Percentiles rank a stretch among this genome's conserved stretches.
These are phyloP conservation scores for Calonectria pauciramosa DNA, from an alignment of 2,329 filamentous ascomycete genomes.

Conservation along the genomic window DNA sequence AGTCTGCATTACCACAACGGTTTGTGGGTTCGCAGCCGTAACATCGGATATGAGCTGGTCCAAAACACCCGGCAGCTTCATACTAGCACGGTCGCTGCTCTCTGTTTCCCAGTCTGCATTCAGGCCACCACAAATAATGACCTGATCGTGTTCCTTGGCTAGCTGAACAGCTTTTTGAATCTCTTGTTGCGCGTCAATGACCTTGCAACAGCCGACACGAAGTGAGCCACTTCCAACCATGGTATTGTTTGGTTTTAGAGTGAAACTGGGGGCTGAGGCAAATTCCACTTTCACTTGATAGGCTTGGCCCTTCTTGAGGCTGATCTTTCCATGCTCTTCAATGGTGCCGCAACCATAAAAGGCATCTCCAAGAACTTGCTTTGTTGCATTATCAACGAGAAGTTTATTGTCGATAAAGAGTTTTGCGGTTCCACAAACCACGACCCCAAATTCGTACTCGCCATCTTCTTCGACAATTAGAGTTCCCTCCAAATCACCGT, in stretches of 20 bases:
- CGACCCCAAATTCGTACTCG: slow-evolving; percentile 49
- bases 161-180: background rate
- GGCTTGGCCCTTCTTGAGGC: slow-evolving; percentile 19
- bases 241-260: background rate
- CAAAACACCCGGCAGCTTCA: background rate
- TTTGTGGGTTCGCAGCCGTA: background rate
- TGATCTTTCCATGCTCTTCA: slow-evolving; percentile 42
- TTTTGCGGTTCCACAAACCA: slow-evolving; percentile 48
- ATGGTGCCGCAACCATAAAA: slow-evolving; percentile 52
- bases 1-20: background rate
- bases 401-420: slow-evolving; percentile 50
- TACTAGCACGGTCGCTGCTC: background rate
- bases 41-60: background rate
- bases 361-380: slow-evolving; percentile 48
- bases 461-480: slow-evolving; percentile 34
- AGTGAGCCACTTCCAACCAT: slow-evolving; percentile 5
- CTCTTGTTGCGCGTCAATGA: background rate
- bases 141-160: background rate
- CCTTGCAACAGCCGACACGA: background rate
- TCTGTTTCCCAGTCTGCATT: slow-evolving; percentile 6
- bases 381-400: slow-evolving; percentile 47
- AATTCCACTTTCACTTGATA: slow-evolving; percentile 29
- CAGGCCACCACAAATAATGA: background rate
- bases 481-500: slow-evolving; percentile 37
- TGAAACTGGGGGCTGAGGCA: slow-evolving; percentile 7